A percentile compares a stretch with the other conserved stretches of the same genome.
Evolutionary conservation across 2,329 filamentous ascomycete genomes (phyloP).

Genomic region (Trichoderma simmonsii): DNA sequence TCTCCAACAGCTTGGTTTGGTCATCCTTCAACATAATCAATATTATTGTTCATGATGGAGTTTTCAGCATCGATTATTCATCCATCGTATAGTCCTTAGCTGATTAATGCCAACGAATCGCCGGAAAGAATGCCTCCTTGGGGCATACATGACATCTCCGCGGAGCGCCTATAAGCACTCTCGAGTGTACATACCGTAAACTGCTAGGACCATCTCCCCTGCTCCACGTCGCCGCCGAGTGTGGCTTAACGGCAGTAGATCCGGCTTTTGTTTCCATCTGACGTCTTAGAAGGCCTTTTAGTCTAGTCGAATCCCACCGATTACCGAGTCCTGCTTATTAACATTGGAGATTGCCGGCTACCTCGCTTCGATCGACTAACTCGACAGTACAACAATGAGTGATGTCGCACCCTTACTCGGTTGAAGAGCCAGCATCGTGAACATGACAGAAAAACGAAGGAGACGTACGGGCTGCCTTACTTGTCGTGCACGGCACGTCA

Average conservation of each 20-base stretch:
- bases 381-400: neutral
- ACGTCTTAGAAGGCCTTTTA: neutral
- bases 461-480: slow-evolving; percentile 9
- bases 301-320: neutral
- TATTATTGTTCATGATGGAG: neutral
- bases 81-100: neutral
- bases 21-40: neutral
- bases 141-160: neutral
- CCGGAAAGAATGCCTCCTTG: neutral
- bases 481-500: slow-evolving; percentile 5
- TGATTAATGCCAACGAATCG: slow-evolving; percentile 11
- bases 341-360: neutral
- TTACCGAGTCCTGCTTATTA: neutral
- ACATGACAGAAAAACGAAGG: neutral
- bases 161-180: neutral
- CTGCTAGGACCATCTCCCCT: neutral
- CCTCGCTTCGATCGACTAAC: slow-evolving; percentile 8
- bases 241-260: neutral
- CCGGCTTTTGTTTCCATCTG: neutral
- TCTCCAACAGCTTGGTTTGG: neutral
- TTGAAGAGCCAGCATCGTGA: neutral
- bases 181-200: neutral
- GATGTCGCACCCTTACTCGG: neutral
- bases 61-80: neutral
- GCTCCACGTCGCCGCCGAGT: neutral